Conservation (phyloP, 257 asterid species). For the Rubia yunnanensis region DNA sequence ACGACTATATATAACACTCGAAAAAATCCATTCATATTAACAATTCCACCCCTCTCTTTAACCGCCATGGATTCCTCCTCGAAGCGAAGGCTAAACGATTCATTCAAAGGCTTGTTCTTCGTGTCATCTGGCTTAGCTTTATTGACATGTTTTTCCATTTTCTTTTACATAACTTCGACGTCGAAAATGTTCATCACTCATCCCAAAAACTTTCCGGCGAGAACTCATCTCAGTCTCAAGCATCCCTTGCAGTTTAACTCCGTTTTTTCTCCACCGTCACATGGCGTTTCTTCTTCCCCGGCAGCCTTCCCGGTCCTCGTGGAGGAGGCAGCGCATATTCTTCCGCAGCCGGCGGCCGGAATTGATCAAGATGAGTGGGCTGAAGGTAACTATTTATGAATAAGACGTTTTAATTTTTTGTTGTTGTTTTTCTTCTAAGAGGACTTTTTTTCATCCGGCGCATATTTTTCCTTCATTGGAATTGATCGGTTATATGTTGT, state of each 20-base stretch:
- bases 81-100: constrained; percentile 7
- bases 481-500: neutral
- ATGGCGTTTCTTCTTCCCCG: neutral
- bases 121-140: constrained; percentile 27
- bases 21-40: neutral
- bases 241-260: constrained; percentile 10
- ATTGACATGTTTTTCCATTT: constrained; percentile 21
- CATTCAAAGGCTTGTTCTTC: constrained; percentile 13
- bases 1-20: neutral
- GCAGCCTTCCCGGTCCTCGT: no score
- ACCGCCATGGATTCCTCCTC: neutral
- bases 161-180: constrained; percentile 22
- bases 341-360: neutral
- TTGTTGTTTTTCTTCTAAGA: neutral
- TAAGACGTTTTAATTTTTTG: neutral
- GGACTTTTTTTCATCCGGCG: neutral
- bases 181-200: constrained; percentile 17
- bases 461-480: neutral
- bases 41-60: neutral
- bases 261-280: neutral
- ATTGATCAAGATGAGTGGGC: neutral
- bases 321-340: neutral
- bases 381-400: neutral
- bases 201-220: constrained; percentile 6
- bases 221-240: constrained; percentile 12